These are phyloP conservation scores for Gracilaria domingensis DNA, from an alignment of 23 red algal species.

Conservation along the genomic window DNA sequence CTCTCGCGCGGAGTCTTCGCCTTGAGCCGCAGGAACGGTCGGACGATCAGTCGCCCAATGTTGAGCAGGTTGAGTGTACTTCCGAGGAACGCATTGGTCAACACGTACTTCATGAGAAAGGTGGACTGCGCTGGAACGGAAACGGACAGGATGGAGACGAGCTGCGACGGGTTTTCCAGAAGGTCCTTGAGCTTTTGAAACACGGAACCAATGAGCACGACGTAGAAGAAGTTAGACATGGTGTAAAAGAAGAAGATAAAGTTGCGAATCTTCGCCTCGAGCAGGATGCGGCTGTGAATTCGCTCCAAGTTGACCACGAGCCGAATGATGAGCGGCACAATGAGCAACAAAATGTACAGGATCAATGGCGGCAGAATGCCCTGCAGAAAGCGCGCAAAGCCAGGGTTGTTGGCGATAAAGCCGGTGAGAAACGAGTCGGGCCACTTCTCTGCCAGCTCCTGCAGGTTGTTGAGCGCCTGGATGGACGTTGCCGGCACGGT, in stretches of 20 bases:
- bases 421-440: slow-evolving; percentile 7
- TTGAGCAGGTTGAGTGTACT: slow-evolving; percentile 52
- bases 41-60: slow-evolving; percentile 46
- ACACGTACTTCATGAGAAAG: slow-evolving; percentile 85
- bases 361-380: slow-evolving; percentile 70
- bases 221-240: slow-evolving; percentile 76
- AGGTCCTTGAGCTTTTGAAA: slow-evolving; percentile 59
- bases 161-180: slow-evolving; percentile 42
- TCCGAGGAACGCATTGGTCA: slow-evolving; percentile 67
- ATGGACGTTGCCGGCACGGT: slow-evolving; percentile 48
- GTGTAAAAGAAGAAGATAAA: slow-evolving; percentile 71
- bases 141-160: slow-evolving; percentile 36
- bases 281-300: slow-evolving; percentile 41
- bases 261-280: slow-evolving; percentile 68
- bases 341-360: slow-evolving; percentile 40
- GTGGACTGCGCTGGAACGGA: slow-evolving; percentile 63
- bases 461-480: slow-evolving; percentile 60
- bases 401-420: slow-evolving; percentile 16
- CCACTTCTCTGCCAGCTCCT: slow-evolving; percentile 29
- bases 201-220: slow-evolving; percentile 66
- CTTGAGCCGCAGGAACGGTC: slow-evolving; percentile 33
- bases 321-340: slow-evolving; percentile 62
- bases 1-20: slow-evolving; percentile 60
- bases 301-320: slow-evolving; percentile 64
- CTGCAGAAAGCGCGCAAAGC: slow-evolving; percentile 51